phyloP scores from a whole-genome alignment of 768 basidiomycete genomes.

The Agrocybe praecox region DNA sequence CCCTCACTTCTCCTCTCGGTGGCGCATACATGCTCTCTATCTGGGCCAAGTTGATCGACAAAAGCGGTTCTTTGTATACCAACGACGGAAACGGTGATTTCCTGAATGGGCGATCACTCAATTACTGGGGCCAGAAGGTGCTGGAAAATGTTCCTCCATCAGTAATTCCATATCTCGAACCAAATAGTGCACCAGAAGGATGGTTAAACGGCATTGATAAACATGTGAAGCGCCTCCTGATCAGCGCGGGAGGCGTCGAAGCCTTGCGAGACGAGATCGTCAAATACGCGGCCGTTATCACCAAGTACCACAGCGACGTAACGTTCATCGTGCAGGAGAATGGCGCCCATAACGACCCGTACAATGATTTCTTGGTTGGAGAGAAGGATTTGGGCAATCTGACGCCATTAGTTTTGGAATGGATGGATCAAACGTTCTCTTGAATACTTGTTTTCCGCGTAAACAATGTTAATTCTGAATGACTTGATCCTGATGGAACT shows the following conservation, averaged over 20 bases:
- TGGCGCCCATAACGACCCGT: constrained; percentile 23
- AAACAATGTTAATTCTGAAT: not conserved
- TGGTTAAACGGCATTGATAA: constrained; percentile 31
- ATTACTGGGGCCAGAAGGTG: constrained; percentile 20
- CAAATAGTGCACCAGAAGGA: constrained; percentile 21
- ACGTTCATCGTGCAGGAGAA: constrained; percentile 17
- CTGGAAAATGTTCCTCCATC: constrained; percentile 17
- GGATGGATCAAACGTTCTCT: constrained; percentile 14
- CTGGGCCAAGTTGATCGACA: constrained; percentile 33
- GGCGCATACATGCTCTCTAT: constrained; percentile 40
- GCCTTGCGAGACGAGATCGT: constrained; percentile 28
- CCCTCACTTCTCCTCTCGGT: constrained; percentile 23
- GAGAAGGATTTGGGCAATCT: constrained; percentile 18
- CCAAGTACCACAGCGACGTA: constrained; percentile 14
- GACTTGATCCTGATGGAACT: not conserved
- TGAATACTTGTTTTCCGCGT: not conserved
- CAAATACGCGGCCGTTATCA: constrained; percentile 16
- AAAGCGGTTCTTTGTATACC: constrained; percentile 15
- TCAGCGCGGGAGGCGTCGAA: constrained; percentile 30
- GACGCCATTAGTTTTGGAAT: constrained; percentile 19
- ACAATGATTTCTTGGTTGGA: constrained; percentile 18
- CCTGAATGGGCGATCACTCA: constrained; percentile 13
- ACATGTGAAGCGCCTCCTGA: constrained; percentile 23
- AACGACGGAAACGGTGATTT: constrained; percentile 22
- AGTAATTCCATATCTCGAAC: constrained; percentile 24